Evolutionary conservation across 192 early-diverging fungal species (phyloP).

Genomic region (Coemansia sp.): DNA sequence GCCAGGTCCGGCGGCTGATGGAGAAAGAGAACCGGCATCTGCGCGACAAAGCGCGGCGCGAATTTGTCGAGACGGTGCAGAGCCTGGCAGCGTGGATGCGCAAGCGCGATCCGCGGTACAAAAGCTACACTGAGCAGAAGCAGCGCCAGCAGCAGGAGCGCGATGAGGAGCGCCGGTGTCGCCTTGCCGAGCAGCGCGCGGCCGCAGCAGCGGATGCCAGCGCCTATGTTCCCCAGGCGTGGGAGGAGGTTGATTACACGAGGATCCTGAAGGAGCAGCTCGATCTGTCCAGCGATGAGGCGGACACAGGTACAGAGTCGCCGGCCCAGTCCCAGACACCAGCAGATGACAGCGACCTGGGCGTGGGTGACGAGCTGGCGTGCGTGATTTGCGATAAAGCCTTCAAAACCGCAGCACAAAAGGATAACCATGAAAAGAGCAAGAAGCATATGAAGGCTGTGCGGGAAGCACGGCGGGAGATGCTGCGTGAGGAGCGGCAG

Average conservation of each 20-base stretch:
- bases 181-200: slow-evolving; percentile 57
- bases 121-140: slow-evolving; percentile 58
- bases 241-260: slow-evolving; percentile 62
- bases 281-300: slow-evolving; percentile 11
- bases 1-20: slow-evolving; percentile 74
- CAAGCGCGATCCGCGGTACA: slow-evolving; percentile 88
- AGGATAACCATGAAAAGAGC: slow-evolving; percentile 79
- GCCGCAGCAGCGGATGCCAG: slow-evolving; percentile 50
- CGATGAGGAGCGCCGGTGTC: slow-evolving; percentile 58
- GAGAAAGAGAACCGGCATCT: slow-evolving; percentile 88
- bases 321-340: neutral
- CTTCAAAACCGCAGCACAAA: slow-evolving; percentile 79
- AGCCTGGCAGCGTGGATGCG: slow-evolving; percentile 71
- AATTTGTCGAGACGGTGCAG: slow-evolving; percentile 73
- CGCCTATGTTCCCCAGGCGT: slow-evolving; percentile 66
- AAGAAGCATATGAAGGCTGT: slow-evolving; percentile 83
- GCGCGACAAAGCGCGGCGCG: slow-evolving; percentile 67
- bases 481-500: slow-evolving; percentile 64
- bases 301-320: slow-evolving; percentile 14
- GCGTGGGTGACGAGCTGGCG: slow-evolving; percentile 55
- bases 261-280: slow-evolving; percentile 39
- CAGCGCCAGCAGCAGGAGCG: slow-evolving; percentile 54
- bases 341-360: slow-evolving; percentile 1
- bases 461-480: slow-evolving; percentile 66
- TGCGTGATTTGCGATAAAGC: slow-evolving; percentile 86